Base-by-base conservation (phyloP, 2,329 filamentous ascomycete genomes). In the Cyphellophora attinorum region DNA sequence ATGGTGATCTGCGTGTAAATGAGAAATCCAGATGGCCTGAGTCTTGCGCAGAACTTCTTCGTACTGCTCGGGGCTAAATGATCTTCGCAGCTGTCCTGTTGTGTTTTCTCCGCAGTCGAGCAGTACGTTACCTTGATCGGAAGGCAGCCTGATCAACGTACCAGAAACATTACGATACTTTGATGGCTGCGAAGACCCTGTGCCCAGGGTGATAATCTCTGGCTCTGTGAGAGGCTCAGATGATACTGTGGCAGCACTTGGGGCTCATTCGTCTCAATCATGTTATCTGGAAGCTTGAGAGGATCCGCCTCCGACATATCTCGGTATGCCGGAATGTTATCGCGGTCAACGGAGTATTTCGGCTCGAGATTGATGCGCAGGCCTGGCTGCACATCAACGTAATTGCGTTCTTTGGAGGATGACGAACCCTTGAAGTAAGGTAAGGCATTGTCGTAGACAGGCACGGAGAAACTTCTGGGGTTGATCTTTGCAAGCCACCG, bases 1-100 rank as follows among this genome's bases (percentile, higher is more conserved):
- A 53, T 96, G 91, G 59, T 98, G 91, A 60, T 98, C 91, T 4
- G 91, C 91, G 58, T 98, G 91, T 42, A 93, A 67, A 61, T 98
- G 91, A 57, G 85, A 93, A 59, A 98, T 91, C 76, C 85, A 93
- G 43, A 98, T 79, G 47, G 77, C 74, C 35, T 79, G 80, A 28
- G 98, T 67, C 43, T 93, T 78, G 39, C 67, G 70, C n/a, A 98
- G 64, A 10, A 94, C 68, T n/a, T 78, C 67, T 17, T 65, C 65
- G 3, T 89, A 64, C 44, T 84, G 72, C 4, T 76, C 67, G 0
- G 68, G 62, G 5, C 72, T 68, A 50, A 82, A 89, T 0, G 83
- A 67, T 33, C 91, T 81, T 38, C 75, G 76, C 25, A 98, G 64
- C 55, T 95, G 88, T 8, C 89, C 89, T 6, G 96, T 62, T 0